Evolutionary conservation across 768 basidiomycete species (phyloP).

Genomic region (Leccinum incarnatum): DNA sequence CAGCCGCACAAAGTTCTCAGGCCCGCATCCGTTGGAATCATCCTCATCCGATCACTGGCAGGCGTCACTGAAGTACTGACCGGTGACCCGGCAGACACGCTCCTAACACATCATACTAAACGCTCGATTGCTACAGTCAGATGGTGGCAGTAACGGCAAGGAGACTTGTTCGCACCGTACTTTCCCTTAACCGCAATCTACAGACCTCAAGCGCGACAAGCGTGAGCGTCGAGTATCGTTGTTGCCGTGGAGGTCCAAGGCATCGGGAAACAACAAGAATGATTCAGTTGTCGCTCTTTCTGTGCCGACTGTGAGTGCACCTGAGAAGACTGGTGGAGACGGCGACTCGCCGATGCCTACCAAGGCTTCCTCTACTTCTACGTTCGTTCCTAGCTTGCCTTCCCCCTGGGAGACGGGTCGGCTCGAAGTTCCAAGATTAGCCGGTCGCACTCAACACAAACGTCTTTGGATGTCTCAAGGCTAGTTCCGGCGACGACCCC

Average conservation of each 20-base stretch:
- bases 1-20: background rate
- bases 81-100: background rate
- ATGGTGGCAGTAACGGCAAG: slow-evolving; percentile 15
- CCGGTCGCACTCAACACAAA: background rate
- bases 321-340: background rate
- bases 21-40: too few species aligned
- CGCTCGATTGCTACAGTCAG: background rate
- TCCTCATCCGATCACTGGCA: too few species aligned
- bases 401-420: background rate
- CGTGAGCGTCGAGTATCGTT: slow-evolving; percentile 18
- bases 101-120: background rate
- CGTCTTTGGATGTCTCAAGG: background rate
- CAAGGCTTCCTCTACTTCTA: background rate
- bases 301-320: background rate
- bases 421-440: background rate
- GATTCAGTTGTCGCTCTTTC: background rate
- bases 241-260: slow-evolving; percentile 23
- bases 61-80: too few species aligned
- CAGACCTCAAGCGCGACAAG: slow-evolving; percentile 18
- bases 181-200: slow-evolving; percentile 6
- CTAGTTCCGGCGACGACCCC: background rate
- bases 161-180: slow-evolving; percentile 4
- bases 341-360: background rate
- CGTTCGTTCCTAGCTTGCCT: background rate
- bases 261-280: slow-evolving; percentile 2